Evolutionary conservation across 306 rosid genomes (phyloP), one percentile per base, ranked within the genome.

Genomic region (Vachellia collinsii): DNA sequence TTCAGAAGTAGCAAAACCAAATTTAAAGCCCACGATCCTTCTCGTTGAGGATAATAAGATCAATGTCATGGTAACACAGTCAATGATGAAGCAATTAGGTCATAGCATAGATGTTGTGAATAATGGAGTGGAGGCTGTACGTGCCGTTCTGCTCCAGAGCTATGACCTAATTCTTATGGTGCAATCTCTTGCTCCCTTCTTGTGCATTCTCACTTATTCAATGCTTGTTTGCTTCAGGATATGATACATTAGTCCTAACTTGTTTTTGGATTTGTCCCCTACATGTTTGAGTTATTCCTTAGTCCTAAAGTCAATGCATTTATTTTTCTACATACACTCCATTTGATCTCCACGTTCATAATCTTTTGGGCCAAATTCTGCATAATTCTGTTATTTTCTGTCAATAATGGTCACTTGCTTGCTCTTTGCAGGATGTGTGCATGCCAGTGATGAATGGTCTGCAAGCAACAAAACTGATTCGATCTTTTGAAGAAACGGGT

Each of bases 391-490:
- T 70, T 59, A 41, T 20, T 81, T 59, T 0, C 70, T 47, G 72
- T 70, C 16, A 46, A 70, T 77, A 8, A 34, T 67, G 68, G 8
- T 62, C n/a, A 1, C 19, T 6, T 43, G 42, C 70, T 10, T 71
- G 19, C 20, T 59, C 6, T 73, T 73, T 88, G 78, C 87, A 96
- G 97, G 99, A 96, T 89, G 97, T 93, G 37, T 88, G 71, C 81
- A 96, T 96, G 99, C 99, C 98, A 41, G 85, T 90, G 74, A 93
- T 96, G 99, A 90, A 93, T 82, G 99, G 99, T 46, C 97, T 92
- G 70, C 88, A 93, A 86, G 90, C 98, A 74, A 96, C 99, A 25
- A 90, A 87, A 86, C 51, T 96, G 80, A 96, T 96, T 74, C 95
- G 98, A 16, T 90, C 93, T 29, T 96, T 81, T 7, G 99, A 96